Evolutionary conservation across 2,329 filamentous ascomycete genomes (phyloP).

Genomic region (Fusarium compactum): DNA sequence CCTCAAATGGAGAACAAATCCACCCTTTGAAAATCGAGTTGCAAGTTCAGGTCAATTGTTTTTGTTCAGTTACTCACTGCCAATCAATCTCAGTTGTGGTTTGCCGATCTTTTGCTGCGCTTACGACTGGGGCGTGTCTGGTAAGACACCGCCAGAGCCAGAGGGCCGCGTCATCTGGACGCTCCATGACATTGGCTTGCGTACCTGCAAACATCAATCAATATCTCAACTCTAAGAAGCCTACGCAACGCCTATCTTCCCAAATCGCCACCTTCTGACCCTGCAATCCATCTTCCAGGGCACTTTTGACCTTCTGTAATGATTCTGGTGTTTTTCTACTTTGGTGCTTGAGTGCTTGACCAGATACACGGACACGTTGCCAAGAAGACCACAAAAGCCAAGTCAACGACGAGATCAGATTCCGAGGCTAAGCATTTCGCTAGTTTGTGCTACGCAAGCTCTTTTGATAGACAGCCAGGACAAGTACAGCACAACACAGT

Average conservation of each 20-base stretch:
- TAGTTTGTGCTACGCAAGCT: conserved; percentile 26
- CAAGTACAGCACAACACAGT: background rate
- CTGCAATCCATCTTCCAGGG: conserved; percentile 9
- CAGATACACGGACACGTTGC: background rate
- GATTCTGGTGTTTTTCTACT: background rate
- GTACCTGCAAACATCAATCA: conserved; percentile 39
- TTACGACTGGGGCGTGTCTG: conserved; percentile 42
- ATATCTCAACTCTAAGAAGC: conserved; percentile 19
- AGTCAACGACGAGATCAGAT: conserved; percentile 17
- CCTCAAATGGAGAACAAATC: conserved; percentile 10
- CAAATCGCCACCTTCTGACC: conserved; percentile 35
- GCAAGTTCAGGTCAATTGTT: conserved; percentile 10
- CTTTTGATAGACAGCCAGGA: conserved; percentile 1
- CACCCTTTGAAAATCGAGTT: conserved; percentile 21
- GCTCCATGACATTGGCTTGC: conserved; percentile 44
- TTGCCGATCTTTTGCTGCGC: conserved; percentile 24
- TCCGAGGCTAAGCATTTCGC: conserved; percentile 19
- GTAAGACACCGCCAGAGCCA: conserved; percentile 37
- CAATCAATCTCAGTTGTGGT: conserved; percentile 33
- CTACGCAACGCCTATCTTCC: conserved; percentile 23
- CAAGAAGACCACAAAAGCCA: conserved; percentile 17
- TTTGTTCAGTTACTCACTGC: conserved; percentile 1
- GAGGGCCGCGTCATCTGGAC: conserved; percentile 46
- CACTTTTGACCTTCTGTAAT: conserved; percentile 3
- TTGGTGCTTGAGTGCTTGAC: background rate